A percentile compares a stretch with the other conserved stretches of the same genome.
phyloP scores from a whole-genome alignment of 768 basidiomycete species.

The Daedaleopsis nitida region DNA sequence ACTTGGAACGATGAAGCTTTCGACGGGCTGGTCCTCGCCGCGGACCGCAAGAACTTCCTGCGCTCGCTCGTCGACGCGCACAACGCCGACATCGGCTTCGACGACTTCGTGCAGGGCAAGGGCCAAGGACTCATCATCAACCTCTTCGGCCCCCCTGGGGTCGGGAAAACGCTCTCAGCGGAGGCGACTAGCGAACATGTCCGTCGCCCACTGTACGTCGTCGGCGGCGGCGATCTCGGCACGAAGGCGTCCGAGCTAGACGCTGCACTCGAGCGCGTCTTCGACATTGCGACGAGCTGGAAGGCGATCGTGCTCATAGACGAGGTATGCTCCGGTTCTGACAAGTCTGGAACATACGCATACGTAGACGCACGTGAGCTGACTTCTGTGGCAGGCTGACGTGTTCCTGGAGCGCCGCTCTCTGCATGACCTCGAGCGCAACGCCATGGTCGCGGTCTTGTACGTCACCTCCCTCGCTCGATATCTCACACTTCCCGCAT shows the following conservation, averaged over 20 bases:
- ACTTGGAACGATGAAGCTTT: constrained; percentile 38
- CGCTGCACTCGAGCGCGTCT: constrained; percentile 28
- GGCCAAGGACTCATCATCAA: constrained; percentile 37
- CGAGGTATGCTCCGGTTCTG: constrained; percentile 10
- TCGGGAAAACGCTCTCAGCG: constrained; percentile 32
- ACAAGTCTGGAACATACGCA: no score
- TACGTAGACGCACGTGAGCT: no score
- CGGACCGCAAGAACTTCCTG: constrained; percentile 31
- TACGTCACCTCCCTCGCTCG: constrained; percentile 3
- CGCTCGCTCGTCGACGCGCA: constrained; percentile 35
- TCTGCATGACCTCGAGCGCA: constrained; percentile 41
- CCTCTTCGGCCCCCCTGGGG: constrained; percentile 32
- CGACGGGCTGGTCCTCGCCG: constrained; percentile 32
- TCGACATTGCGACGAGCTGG: constrained; percentile 36
- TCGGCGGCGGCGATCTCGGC: constrained; percentile 17
- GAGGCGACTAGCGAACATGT: constrained; percentile 30
- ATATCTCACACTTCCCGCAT: not conserved
- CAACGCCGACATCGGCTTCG: constrained; percentile 26
- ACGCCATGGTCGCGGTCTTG: constrained; percentile 69
- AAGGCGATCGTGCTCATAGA: constrained; percentile 35
- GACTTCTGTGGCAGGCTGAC: constrained; percentile 6
- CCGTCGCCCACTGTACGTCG: constrained; percentile 21
- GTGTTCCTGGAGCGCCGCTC: constrained; percentile 18
- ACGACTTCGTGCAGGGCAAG: constrained; percentile 39
- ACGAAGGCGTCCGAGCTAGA: constrained; percentile 32